Conservation (phyloP, 2,329 filamentous ascomycete genomes). For the Sporothrix schenckii region DNA sequence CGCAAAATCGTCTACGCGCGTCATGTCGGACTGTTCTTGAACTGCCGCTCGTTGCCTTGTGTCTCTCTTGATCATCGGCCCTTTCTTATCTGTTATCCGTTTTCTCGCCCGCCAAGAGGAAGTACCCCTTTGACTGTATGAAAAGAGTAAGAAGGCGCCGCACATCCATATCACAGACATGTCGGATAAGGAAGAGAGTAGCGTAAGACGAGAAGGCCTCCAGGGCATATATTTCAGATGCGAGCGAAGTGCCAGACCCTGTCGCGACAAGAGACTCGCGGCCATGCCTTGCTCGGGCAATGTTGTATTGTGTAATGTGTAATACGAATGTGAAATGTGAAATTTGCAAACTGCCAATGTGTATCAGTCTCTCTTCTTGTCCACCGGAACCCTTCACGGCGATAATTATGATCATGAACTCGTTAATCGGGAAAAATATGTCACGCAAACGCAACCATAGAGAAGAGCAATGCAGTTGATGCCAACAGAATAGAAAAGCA, state of each 20-base stretch:
- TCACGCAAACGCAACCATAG: background rate
- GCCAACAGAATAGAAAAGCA: background rate
- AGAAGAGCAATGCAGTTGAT: constrained; percentile 10
- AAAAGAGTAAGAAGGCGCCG: background rate
- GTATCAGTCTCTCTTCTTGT: constrained; percentile 9
- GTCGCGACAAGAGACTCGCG: constrained; percentile 19
- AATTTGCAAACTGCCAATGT: background rate
- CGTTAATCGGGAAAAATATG: constrained; percentile 17
- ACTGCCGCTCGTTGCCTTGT: constrained; percentile 2
- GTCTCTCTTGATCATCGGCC: background rate
- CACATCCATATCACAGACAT: background rate
- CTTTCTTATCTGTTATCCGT: background rate
- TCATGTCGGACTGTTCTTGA: background rate
- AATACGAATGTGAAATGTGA: no score
- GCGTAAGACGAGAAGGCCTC: background rate
- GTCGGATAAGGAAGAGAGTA: background rate
- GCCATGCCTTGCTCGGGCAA: constrained; percentile 14
- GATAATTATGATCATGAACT: constrained; percentile 23
- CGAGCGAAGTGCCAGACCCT: background rate
- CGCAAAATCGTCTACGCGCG: background rate
- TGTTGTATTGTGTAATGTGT: constrained; percentile 11
- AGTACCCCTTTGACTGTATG: background rate
- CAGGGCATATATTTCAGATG: background rate
- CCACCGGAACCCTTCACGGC: constrained; percentile 8
- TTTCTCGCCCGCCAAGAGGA: background rate